Conservation (phyloP, 2,329 filamentous ascomycete species). For the Aspergillus sergii region DNA sequence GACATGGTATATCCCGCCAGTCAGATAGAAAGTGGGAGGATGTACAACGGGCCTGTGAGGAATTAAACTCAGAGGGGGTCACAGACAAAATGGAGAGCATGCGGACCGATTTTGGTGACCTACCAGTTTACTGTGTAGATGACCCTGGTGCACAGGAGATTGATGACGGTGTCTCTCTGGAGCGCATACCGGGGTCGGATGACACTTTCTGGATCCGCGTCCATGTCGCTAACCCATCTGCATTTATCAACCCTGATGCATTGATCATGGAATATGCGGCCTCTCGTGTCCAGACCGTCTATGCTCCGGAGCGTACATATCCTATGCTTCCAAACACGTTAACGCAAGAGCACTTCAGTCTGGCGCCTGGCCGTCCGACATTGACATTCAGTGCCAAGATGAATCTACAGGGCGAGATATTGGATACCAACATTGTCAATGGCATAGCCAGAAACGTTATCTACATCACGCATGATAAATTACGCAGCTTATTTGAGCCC, state of each 20-base stretch:
- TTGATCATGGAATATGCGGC: conserved; percentile 57
- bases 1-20: conserved; percentile 35
- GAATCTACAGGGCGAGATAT: conserved; percentile 52
- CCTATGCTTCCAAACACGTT: conserved; percentile 59
- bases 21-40: conserved; percentile 36
- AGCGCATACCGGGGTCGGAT: conserved; percentile 47
- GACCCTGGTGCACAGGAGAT: conserved; percentile 57
- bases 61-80: conserved; percentile 33
- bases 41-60: conserved; percentile 31
- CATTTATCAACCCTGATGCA: conserved; percentile 58
- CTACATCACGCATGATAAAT: conserved; percentile 51
- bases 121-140: conserved; percentile 64
- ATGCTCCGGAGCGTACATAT: conserved; percentile 55
- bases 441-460: conserved; percentile 59
- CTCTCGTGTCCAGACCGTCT: conserved; percentile 58
- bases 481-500: conserved; percentile 42
- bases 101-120: conserved; percentile 59
- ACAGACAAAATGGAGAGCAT: conserved; percentile 59
- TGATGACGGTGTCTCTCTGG: conserved; percentile 65
- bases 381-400: conserved; percentile 64
- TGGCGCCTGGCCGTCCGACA: conserved; percentile 56
- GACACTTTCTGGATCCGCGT: conserved; percentile 61
- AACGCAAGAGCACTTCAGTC: conserved; percentile 56
- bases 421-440: conserved; percentile 57
- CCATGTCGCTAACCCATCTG: conserved; percentile 66